Evolutionary conservation across 1,284 basidiomycete genomes (phyloP).

Genomic region (Inonotus obliquus): DNA sequence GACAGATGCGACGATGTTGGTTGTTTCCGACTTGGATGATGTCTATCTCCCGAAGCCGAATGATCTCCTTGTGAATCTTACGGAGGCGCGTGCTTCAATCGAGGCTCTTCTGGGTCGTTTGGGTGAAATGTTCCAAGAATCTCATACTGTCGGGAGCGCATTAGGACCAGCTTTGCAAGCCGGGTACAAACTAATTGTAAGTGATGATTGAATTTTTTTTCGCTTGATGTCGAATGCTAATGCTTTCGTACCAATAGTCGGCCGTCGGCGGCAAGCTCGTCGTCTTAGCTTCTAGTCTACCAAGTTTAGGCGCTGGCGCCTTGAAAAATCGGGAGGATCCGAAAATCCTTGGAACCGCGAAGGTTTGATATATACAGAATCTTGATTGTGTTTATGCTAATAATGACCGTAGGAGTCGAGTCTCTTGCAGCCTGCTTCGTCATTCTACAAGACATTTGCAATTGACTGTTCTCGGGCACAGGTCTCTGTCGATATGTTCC

Average conservation of each 20-base stretch:
- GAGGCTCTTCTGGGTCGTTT: conserved; percentile 82
- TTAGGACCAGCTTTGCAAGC: conserved; percentile 96
- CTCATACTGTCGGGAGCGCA: conserved; percentile 87
- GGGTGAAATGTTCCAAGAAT: conserved; percentile 96
- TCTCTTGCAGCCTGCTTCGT: conserved; percentile 82
- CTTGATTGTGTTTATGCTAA: conserved; percentile 4
- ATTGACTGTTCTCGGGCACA: conserved; percentile 98
- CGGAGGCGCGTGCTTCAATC: conserved; percentile 78
- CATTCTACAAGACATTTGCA: conserved; percentile 98
- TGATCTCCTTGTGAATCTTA: conserved; percentile 91
- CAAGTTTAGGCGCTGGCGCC: conserved; percentile 85
- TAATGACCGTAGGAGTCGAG: conserved; percentile 62
- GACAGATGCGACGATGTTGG: conserved; percentile 90
- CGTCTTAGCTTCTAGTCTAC: conserved; percentile 84
- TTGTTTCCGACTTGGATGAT: conserved; percentile 95
- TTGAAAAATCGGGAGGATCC: conserved; percentile 96
- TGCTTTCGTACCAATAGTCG: conserved; percentile 38
- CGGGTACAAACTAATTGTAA: conserved; percentile 90
- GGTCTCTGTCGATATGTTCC: conserved; percentile 99
- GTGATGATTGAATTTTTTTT: conserved; percentile 20
- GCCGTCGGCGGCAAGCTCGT: conserved; percentile 96
- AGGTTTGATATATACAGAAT: conserved; percentile 45
- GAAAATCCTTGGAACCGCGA: conserved; percentile 92
- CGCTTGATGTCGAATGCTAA: not conserved
- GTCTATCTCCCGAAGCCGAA: conserved; percentile 97